phyloP scores from a whole-genome alignment of 805 yeast genomes.

The Ogataea methanolica region DNA sequence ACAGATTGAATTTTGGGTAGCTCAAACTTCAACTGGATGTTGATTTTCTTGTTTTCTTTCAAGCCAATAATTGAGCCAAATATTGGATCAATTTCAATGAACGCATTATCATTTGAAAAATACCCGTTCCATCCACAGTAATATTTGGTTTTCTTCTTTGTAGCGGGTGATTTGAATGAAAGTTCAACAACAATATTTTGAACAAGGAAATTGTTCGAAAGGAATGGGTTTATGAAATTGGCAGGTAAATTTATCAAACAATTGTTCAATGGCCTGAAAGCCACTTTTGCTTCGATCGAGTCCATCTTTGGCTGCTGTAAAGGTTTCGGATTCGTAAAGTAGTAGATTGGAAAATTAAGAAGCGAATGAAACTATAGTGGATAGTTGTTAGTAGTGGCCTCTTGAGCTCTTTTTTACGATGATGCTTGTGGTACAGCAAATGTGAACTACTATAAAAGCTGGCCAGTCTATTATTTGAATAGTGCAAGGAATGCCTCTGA shows the following conservation, averaged over 20 bases:
- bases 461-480: not conserved
- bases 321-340: not conserved
- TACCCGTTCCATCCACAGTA: slow-evolving; percentile 30
- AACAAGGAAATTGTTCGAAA: slow-evolving; percentile 34
- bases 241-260: slow-evolving; percentile 37
- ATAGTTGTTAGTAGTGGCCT: not conserved
- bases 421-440: too few relatives aligned
- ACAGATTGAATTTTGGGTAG: slow-evolving; percentile 55
- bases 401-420: too few relatives aligned
- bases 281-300: slow-evolving; percentile 17
- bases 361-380: not conserved
- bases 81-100: slow-evolving; percentile 61
- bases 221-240: slow-evolving; percentile 30
- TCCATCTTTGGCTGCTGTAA: slow-evolving; percentile 12
- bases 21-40: slow-evolving; percentile 43
- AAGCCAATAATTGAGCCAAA: slow-evolving; percentile 53
- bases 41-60: slow-evolving; percentile 35
- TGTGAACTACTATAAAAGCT: not conserved
- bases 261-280: slow-evolving; percentile 21
- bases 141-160: slow-evolving; percentile 12
- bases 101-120: slow-evolving; percentile 13
- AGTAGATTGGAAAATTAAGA: not conserved
- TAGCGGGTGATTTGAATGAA: slow-evolving; percentile 5
- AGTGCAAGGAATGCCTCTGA: too few relatives aligned
- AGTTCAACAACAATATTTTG: slow-evolving; percentile 36